Evolutionary conservation across 805 yeast genomes (phyloP), one percentile per base, ranked within the genome.

Genomic region (Pichia pseudocactophila): DNA sequence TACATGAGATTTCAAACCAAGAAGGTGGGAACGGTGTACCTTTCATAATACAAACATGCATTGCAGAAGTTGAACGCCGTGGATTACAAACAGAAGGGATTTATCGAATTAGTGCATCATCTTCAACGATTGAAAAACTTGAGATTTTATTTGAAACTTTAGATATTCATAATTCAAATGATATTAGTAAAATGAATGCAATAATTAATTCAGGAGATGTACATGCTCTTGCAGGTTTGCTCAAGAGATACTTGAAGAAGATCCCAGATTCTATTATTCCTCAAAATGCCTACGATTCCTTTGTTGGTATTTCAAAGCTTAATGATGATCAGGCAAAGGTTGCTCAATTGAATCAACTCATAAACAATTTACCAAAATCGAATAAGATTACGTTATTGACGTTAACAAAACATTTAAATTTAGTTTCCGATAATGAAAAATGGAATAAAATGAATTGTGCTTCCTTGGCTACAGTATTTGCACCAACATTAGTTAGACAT

Each of bases 381-480:
- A 89, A 92, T 59, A 66, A 66, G 38, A 67, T 64, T 30, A 73
- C 83, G 2, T 62, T 92, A 48, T 65, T 62, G 43, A 50, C 65
- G 34, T 64, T 92, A 32, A 66, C 82, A 39, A 64, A 64, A 36
- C 98, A 92, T 66, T 66, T 92, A 50, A 62, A 69, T 36, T 62
- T 66, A 42, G 80, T 92, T 27, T 74, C 77, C 32, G 59, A 65
- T 22, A 68, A 70, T 56, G 68, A 76, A 36, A 61, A 60, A 11
- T 56, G 62, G 35, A 92, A 89, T 58, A 71, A 89, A 59, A 92
- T 92, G 98, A 84, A 74, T 34, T 68, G 74, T 52, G 79, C 79
- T 60, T 88, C 92, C 54, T 63, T 92, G 41, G 80, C 96, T 0
- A 86, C 92, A 35, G 96, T 90, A 7, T 92, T 92, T 69, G 95